Conservation (phyloP, 768 basidiomycete genomes). For the Suillus subalutaceus region DNA sequence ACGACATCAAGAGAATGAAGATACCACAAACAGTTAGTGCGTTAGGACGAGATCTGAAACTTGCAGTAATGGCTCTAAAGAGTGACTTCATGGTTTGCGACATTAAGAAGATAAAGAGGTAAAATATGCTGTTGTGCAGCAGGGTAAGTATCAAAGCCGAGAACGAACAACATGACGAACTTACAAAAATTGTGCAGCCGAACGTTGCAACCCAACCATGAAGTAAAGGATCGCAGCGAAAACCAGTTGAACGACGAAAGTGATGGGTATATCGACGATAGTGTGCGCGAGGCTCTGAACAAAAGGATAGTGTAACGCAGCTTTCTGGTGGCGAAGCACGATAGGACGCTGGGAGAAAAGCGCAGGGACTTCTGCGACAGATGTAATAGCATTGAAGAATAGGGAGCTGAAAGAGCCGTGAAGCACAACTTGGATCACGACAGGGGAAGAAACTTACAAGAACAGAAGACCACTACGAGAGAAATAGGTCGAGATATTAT, state of each 20-base stretch:
- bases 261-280: slow-evolving; percentile 48
- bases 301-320: slow-evolving; percentile 54
- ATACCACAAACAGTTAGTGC: too few species aligned
- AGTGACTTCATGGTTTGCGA: slow-evolving; percentile 72
- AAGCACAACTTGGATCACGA: neutral
- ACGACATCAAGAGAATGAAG: too few species aligned
- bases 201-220: slow-evolving; percentile 55
- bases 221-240: slow-evolving; percentile 57
- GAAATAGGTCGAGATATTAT: slow-evolving; percentile 36
- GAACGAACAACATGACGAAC: slow-evolving; percentile 23
- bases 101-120: slow-evolving; percentile 60
- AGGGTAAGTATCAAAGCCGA: slow-evolving; percentile 13
- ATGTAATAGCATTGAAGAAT: slow-evolving; percentile 57
- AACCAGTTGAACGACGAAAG: slow-evolving; percentile 35
- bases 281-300: slow-evolving; percentile 49
- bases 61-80: slow-evolving; percentile 70
- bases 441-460: slow-evolving; percentile 50
- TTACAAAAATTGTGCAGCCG: slow-evolving; percentile 67
- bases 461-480: slow-evolving; percentile 81
- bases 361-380: slow-evolving; percentile 60
- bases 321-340: slow-evolving; percentile 43
- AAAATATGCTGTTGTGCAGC: slow-evolving; percentile 47
- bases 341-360: slow-evolving; percentile 49
- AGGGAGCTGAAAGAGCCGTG: slow-evolving; percentile 42
- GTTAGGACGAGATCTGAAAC: slow-evolving; percentile 41